Percentiles rank a stretch among this genome's conserved stretches.
Evolutionary conservation across 169 alveolate species (phyloP).

Genomic region (Blepharisma undulans): DNA sequence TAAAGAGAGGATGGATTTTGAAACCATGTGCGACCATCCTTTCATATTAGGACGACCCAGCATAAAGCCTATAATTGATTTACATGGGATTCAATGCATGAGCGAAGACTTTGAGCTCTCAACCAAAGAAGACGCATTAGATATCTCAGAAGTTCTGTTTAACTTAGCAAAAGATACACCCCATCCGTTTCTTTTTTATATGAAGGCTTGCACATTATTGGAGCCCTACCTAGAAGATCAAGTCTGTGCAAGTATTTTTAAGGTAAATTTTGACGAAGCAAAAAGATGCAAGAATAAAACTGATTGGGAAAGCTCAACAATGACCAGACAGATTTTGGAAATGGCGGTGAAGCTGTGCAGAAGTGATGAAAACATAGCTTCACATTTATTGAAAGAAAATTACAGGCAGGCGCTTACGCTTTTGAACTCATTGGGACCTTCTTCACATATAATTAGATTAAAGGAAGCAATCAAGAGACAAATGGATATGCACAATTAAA

Average conservation of each 20-base stretch:
- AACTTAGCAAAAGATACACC: constrained; percentile 10
- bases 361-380: background rate
- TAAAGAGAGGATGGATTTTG: constrained; percentile 37
- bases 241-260: background rate
- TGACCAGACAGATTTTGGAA: background rate
- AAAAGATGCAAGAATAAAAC: background rate
- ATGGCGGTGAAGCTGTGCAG: constrained; percentile 22
- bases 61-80: constrained; percentile 18
- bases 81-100: background rate
- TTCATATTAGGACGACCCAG: constrained; percentile 36
- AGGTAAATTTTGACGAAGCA: background rate
- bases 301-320: constrained; percentile 24
- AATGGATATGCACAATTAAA: background rate
- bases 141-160: background rate
- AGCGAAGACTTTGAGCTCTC: background rate
- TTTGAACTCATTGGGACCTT: constrained; percentile 18
- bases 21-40: constrained; percentile 42
- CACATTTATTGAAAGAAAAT: constrained; percentile 26
- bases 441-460: background rate
- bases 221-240: background rate
- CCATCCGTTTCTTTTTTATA: constrained; percentile 19
- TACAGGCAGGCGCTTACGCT: background rate
- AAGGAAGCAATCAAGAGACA: constrained; percentile 25
- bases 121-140: constrained; percentile 18
- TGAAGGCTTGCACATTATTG: background rate